Base-by-base conservation (phyloP, 2,329 filamentous ascomycete genomes). In the Lasiodiplodia sp. region DNA sequence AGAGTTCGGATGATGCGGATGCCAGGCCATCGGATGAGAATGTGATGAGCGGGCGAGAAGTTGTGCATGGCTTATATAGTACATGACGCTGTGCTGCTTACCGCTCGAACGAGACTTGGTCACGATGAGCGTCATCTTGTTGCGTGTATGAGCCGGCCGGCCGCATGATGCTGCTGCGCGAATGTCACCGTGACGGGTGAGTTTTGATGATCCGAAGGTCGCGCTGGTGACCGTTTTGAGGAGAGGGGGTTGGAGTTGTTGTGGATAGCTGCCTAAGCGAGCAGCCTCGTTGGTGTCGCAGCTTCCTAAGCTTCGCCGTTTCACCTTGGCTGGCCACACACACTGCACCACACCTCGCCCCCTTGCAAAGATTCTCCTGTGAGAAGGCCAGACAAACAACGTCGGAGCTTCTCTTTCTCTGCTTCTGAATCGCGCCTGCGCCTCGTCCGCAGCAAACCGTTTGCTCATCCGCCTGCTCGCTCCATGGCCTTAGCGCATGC, bases 311-410 rank as follows among this genome's bases (percentile, higher is more conserved):
- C 56, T n/a, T 40, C 57, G 57, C 23, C 57, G 58, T 62, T 62
- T 62, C 58, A 62, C 23, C 57, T 60, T 44, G 38, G 57, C 57
- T 47, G 56, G 55, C 55, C 55, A 37, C 31, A 40, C 55, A 57
- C 52, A 18, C 18, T 31, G 6, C 6, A 8, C 57, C n/a, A 40
- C 58, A 11, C 38, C 58, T 34, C 23, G 3, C 3, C 57, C 40
- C 57, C 38, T 23, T 23, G 14, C 16, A 14, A 40, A 34, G 40
- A 58, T 37, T 40, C 56, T 58, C 56, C 57, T 62, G 58, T 34
- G 58, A 14, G 40, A 37, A 40, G 21, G 34, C 21, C n/a, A 49
- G 58, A 62, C 58, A 44, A 10, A 14, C 16, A 2, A 25, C 40
- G 58, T 62, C 58, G 58, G 58, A 62, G 25, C 40, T 47, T 7